phyloP scores from a whole-genome alignment of 371 early-diverging fungal species.

The Lichtheimia corymbifera region DNA sequence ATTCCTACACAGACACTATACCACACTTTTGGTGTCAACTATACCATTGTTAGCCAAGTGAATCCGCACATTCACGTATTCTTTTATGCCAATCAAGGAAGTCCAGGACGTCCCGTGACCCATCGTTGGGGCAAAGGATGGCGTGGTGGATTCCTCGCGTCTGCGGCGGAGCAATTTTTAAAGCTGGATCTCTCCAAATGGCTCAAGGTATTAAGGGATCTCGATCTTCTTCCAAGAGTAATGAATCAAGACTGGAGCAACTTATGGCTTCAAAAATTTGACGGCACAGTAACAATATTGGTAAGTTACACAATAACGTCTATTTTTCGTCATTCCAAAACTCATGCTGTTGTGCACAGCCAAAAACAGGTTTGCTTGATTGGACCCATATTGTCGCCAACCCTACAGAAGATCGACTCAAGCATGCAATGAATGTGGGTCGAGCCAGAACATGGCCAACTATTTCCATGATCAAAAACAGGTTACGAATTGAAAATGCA shows the following conservation, averaged over 20 bases:
- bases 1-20: constrained; percentile 78
- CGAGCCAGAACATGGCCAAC: constrained; percentile 77
- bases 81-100: constrained; percentile 78
- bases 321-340: too few relatives aligned
- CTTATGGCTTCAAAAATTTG: constrained; percentile 87
- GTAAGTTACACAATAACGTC: constrained; percentile 25
- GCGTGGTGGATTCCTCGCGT: constrained; percentile 88
- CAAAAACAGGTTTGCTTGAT: constrained; percentile 64
- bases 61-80: constrained; percentile 91
- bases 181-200: constrained; percentile 88
- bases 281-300: constrained; percentile 84
- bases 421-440: constrained; percentile 62
- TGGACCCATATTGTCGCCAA: constrained; percentile 71
- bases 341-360: constrained; percentile 30
- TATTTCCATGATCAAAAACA: constrained; percentile 77
- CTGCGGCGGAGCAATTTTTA: constrained; percentile 75
- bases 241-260: constrained; percentile 80
- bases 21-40: constrained; percentile 83
- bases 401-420: constrained; percentile 65
- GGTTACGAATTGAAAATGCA: constrained; percentile 75
- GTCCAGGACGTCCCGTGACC: constrained; percentile 70
- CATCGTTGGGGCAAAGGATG: constrained; percentile 62
- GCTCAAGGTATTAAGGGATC: constrained; percentile 78
- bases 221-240: constrained; percentile 76
- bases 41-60: constrained; percentile 87